Evolutionary conservation across 2,329 filamentous ascomycete species (phyloP).

Genomic region (Lachnellula cervina): DNA sequence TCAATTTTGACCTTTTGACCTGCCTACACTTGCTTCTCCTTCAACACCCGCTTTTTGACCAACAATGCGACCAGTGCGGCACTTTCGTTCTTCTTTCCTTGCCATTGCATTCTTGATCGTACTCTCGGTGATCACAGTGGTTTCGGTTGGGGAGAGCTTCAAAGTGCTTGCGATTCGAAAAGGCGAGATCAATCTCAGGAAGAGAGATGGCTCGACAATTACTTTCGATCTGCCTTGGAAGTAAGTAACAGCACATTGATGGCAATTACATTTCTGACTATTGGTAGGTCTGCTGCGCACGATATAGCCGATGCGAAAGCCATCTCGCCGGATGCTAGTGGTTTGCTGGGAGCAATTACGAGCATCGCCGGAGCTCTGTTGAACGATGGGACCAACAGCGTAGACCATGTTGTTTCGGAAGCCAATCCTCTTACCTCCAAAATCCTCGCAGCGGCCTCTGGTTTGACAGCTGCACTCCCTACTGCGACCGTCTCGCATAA

Average conservation of each 20-base stretch:
- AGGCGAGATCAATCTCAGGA: slow-evolving; percentile 8
- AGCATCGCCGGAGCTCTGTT: slow-evolving; percentile 19
- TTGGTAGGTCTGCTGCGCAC: neutral
- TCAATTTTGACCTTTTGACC: slow-evolving; percentile 5
- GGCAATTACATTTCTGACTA: neutral
- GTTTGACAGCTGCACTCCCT: neutral
- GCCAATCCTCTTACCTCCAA: neutral
- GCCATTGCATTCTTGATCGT: slow-evolving; percentile 17
- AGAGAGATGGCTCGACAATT: slow-evolving; percentile 12
- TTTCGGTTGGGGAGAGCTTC: slow-evolving; percentile 24
- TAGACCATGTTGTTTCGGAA: neutral
- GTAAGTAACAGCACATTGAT: slow-evolving; percentile 3
- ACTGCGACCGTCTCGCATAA: neutral
- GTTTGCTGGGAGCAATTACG: slow-evolving; percentile 11
- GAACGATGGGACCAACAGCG: slow-evolving; percentile 7
- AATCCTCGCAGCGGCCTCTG: neutral
- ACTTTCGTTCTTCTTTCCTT: slow-evolving; percentile 9
- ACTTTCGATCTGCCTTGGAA: slow-evolving; percentile 17
- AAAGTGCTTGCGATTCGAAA: slow-evolving; percentile 11
- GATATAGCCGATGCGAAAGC: slow-evolving; percentile 6
- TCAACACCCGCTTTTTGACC: slow-evolving; percentile 2
- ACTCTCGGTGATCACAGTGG: slow-evolving; percentile 21
- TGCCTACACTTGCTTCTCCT: neutral
- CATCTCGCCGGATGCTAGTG: neutral
- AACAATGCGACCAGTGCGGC: slow-evolving; percentile 21